Base-by-base conservation (phyloP, 2,329 filamentous ascomycete species). In the Helicocarpus griseus region DNA sequence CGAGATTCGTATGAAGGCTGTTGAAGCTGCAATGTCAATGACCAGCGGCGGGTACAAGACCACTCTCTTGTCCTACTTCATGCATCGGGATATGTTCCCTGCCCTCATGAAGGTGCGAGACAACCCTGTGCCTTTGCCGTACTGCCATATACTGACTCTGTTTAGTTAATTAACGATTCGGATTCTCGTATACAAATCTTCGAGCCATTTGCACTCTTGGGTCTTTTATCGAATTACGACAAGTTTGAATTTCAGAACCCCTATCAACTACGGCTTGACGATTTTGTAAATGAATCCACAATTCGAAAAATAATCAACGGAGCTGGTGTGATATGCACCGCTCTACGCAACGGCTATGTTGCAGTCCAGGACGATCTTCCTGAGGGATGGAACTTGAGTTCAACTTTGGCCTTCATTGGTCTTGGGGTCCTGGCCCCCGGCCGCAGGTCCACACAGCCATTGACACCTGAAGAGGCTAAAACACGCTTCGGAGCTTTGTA, bases 201-300 rank as follows among this genome's bases (percentile, higher is more conserved):
- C 40, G 80, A 87, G 53, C 86, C 91, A 0, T 89, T 96, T 58
- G 81, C 85, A 13, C 78, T 97, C 8, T 77, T 96, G 19, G 91
- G 91, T 11, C 77, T 97, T 3, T 75, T 98, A 49, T 87, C 88
- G 57, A 98, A 97, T 71, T 97, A 97, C 77, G 97, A 98, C 78
- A 98, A 97, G 68, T 98, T 98, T 63, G 93, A 98, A 69, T 91
- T 94, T 52, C 90, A 95, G 65, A 98, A 98, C 60, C 91, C 91
- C 0, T 98, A 98, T 62, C 86, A 93, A 61, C 74, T 94, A 56
- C 86, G 91, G 26, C 78, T 98, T 14, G 89, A 91, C 61, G 90
- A 97, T 67, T 97, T 97, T 68, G 89, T 96, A 61, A 95, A 98
- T 64, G 90, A 97, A 63, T 74, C 78, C 0, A 85, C 86, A 2